phyloP scores from a whole-genome alignment of 176 grass and related monocot genomes.

The Rhynchospora breviuscula region DNA sequence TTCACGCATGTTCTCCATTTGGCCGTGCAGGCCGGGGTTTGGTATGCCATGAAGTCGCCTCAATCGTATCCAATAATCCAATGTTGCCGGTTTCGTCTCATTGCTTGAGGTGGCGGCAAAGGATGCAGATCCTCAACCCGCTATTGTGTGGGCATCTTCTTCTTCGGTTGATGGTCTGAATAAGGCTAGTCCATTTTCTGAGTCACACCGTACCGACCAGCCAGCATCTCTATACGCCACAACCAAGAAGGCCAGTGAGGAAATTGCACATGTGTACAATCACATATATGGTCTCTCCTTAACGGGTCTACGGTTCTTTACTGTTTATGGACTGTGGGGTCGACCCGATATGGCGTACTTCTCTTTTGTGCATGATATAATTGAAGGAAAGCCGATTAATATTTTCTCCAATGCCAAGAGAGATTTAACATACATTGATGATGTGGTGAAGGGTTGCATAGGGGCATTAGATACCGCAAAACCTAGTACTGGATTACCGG shows the following conservation, averaged over 20 bases:
- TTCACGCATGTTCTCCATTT: slow-evolving; percentile 96
- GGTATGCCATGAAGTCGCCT: slow-evolving; percentile 84
- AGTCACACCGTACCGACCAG: slow-evolving; percentile 78
- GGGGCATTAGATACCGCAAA: slow-evolving; percentile 73
- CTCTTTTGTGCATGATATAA: slow-evolving; percentile 66
- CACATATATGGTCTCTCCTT: slow-evolving; percentile 98
- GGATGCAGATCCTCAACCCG: slow-evolving; percentile 85
- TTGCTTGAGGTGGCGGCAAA: slow-evolving; percentile 70
- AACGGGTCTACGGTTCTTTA: slow-evolving; percentile 94
- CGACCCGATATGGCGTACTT: slow-evolving; percentile 99
- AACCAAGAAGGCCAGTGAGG: slow-evolving; percentile 96
- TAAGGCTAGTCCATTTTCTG: slow-evolving; percentile 67
- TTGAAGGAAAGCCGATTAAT: slow-evolving; percentile 72
- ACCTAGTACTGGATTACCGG: slow-evolving; percentile 61
- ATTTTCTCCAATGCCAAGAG: slow-evolving; percentile 61
- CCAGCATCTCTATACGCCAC: slow-evolving; percentile 93
- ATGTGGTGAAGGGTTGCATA: slow-evolving; percentile 85
- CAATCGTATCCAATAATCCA: slow-evolving; percentile 89
- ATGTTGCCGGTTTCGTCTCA: slow-evolving; percentile 74
- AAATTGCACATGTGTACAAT: slow-evolving; percentile 87
- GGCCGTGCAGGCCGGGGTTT: slow-evolving; percentile 87
- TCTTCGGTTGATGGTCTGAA: slow-evolving; percentile 94
- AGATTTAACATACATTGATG: slow-evolving; percentile 98
- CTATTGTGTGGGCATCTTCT: slow-evolving; percentile 83
- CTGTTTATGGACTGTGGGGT: slow-evolving; percentile 88